phyloP scores from a whole-genome alignment of 2,329 filamentous ascomycete species.

The Phoma sp. region DNA sequence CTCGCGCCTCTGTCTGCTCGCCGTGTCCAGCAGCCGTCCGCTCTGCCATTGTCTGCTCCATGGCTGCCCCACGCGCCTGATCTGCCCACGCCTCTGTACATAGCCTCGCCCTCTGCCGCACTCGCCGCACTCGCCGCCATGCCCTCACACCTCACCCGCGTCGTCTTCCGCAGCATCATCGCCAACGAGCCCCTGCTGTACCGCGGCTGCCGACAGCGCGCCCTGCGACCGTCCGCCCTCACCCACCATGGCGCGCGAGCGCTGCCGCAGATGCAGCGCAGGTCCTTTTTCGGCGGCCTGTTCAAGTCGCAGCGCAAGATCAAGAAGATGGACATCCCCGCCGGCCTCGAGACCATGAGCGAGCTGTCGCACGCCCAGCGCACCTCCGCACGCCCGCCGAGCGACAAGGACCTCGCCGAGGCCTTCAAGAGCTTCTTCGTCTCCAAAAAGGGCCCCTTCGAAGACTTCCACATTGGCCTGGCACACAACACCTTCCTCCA shows the following conservation, averaged over 20 bases:
- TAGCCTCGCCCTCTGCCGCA: no score
- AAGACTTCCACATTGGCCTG: conserved; percentile 60
- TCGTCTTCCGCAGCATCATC: conserved; percentile 65
- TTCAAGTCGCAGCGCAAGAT: conserved; percentile 67
- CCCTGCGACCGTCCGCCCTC: conserved; percentile 31
- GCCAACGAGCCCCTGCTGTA: conserved; percentile 58
- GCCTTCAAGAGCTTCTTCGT: conserved; percentile 54
- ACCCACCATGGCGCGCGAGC: conserved; percentile 30
- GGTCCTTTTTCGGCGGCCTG: conserved; percentile 71
- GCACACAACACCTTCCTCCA: conserved; percentile 68
- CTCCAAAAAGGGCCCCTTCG: conserved; percentile 29
- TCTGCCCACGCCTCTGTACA: conserved; percentile 13
- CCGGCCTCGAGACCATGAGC: conserved; percentile 75
- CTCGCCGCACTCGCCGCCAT: conserved; percentile 53
- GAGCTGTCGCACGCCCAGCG: conserved; percentile 70
- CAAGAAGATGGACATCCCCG: conserved; percentile 70
- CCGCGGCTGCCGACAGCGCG: conserved; percentile 54
- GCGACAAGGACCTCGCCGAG: conserved; percentile 66
- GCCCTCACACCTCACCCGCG: conserved; percentile 67
- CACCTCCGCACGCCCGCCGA: conserved; percentile 70
- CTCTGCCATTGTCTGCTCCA: conserved; percentile 17
- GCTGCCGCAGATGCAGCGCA: conserved; percentile 48
- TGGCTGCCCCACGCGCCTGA: conserved; percentile 19
- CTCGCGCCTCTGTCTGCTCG: conserved; percentile 23
- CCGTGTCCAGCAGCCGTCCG: conserved; percentile 19